Percentiles rank a stretch among this genome's conserved stretches.
Conservation (phyloP, 176 grass and related monocot genomes). For the Ensete ventricosum region DNA sequence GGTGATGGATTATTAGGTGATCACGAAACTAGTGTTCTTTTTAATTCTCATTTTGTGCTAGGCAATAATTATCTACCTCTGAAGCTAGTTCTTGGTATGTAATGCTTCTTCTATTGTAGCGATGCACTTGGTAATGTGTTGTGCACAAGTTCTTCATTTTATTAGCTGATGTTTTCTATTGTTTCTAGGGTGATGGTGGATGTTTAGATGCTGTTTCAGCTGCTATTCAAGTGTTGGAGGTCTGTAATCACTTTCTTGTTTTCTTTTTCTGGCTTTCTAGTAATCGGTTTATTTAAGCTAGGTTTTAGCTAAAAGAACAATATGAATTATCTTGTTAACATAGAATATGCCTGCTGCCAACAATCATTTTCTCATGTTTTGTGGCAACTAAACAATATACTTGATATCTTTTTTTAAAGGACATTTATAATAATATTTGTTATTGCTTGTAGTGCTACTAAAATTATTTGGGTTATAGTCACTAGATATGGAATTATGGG, state of each 20-base stretch:
- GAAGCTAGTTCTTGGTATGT: too few relatives aligned
- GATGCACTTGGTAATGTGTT: neutral
- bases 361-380: neutral
- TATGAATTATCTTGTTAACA: neutral
- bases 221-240: slow-evolving; percentile 81
- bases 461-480: neutral
- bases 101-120: too few relatives aligned
- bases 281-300: neutral
- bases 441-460: too few relatives aligned
- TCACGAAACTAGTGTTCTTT: neutral
- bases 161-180: slow-evolving; percentile 15
- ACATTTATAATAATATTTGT: too few relatives aligned
- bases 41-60: neutral
- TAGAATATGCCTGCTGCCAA: neutral
- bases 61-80: too few relatives aligned
- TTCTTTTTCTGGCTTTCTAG: neutral
- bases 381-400: neutral
- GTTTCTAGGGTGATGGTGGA: slow-evolving; percentile 47
- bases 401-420: neutral
- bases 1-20: neutral
- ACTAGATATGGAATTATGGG: neutral
- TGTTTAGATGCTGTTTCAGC: slow-evolving; percentile 77
- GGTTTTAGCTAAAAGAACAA: neutral
- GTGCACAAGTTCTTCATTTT: neutral
- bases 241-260: slow-evolving; percentile 10